These are phyloP conservation scores for Wallemia mellicola DNA, from an alignment of 1,284 basidiomycete species.

Conservation along the genomic window DNA sequence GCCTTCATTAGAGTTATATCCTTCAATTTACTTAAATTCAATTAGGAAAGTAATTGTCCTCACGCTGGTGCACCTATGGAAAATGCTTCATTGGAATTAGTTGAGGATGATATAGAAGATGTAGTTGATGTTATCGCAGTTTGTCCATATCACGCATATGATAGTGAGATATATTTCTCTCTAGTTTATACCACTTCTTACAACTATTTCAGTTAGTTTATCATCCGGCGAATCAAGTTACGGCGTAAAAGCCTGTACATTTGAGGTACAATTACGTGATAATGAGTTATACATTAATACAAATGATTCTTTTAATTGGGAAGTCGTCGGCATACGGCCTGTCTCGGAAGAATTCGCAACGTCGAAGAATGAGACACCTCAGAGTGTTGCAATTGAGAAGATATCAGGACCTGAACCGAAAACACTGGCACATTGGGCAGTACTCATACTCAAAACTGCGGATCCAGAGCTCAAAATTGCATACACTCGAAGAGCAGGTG, in stretches of 20 bases:
- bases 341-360: slow-evolving; percentile 3
- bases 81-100: neutral
- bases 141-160: neutral
- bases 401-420: slow-evolving; percentile 21
- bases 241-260: neutral
- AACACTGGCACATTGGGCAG: slow-evolving; percentile 43
- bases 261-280: neutral
- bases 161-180: neutral
- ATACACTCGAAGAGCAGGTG: slow-evolving; percentile 35
- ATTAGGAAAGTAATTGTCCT: too few relatives aligned
- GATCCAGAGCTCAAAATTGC: slow-evolving; percentile 39
- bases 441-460: slow-evolving; percentile 37
- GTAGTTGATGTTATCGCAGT: neutral
- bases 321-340: neutral
- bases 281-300: neutral
- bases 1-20: too few relatives aligned
- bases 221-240: neutral
- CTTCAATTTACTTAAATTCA: too few relatives aligned
- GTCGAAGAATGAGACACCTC: slow-evolving; percentile 23
- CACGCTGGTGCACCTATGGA: neutral
- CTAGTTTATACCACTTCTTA: too few relatives aligned
- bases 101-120: neutral
- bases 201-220: neutral
- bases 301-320: neutral
- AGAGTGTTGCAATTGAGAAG: neutral